phyloP scores from a whole-genome alignment of 2,329 filamentous ascomycete species.

The Venturiaceae sp. region DNA sequence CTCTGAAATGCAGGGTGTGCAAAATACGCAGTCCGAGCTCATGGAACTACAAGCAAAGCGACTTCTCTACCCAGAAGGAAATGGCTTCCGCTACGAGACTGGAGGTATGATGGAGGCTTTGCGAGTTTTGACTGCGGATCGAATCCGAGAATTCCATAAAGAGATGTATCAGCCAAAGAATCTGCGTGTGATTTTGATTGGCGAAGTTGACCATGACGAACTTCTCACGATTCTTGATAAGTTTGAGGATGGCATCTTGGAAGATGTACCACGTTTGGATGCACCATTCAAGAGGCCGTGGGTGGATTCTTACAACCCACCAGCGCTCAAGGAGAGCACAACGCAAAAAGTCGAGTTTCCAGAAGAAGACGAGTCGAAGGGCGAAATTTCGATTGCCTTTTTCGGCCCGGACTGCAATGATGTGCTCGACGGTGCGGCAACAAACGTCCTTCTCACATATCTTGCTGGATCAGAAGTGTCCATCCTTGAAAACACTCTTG shows the following conservation, averaged over 20 bases:
- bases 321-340: slow-evolving; percentile 59
- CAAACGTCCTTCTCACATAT: slow-evolving; percentile 75
- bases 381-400: slow-evolving; percentile 78
- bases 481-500: slow-evolving; percentile 80
- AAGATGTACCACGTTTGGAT: slow-evolving; percentile 66
- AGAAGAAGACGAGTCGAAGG: slow-evolving; percentile 89
- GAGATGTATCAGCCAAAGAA: slow-evolving; percentile 99
- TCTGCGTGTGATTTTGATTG: slow-evolving; percentile 82
- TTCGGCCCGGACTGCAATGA: slow-evolving; percentile 78
- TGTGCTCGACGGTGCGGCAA: slow-evolving; percentile 55
- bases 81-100: slow-evolving; percentile 96
- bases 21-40: slow-evolving; percentile 74
- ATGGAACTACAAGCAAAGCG: slow-evolving; percentile 78
- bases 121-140: slow-evolving; percentile 73
- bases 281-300: slow-evolving; percentile 79
- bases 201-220: slow-evolving; percentile 75
- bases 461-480: slow-evolving; percentile 90
- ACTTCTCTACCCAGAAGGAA: slow-evolving; percentile 75
- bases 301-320: slow-evolving; percentile 77
- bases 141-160: slow-evolving; percentile 88
- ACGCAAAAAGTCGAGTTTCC: slow-evolving; percentile 82
- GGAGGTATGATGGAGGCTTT: slow-evolving; percentile 92
- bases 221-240: slow-evolving; percentile 72
- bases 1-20: slow-evolving; percentile 95
- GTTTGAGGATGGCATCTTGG: slow-evolving; percentile 80